Conservation (phyloP, 2,329 filamentous ascomycete species). For the Venturia pyrina region DNA sequence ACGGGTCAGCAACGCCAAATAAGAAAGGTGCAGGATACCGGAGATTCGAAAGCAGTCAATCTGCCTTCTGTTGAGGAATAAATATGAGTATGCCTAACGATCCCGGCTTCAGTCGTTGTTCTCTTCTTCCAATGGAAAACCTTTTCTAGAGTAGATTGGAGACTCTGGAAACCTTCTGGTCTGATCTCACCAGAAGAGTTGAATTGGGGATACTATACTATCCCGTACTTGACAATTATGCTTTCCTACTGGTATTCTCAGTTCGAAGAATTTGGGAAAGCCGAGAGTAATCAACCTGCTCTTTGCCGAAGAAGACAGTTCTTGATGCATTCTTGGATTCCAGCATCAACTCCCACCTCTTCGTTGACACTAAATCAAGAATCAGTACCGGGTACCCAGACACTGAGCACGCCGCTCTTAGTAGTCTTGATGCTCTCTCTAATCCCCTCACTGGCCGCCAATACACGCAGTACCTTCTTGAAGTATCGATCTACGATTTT, state of each 20-base stretch:
- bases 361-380: neutral
- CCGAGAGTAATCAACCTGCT: neutral
- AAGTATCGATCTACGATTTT: slow-evolving; percentile 11
- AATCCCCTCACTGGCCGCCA: slow-evolving; percentile 1
- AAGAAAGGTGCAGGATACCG: neutral
- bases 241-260: neutral
- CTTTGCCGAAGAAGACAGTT: neutral
- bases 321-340: neutral
- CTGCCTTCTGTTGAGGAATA: neutral
- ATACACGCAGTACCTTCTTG: slow-evolving; percentile 7
- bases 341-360: neutral
- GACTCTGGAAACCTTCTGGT: neutral
- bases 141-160: too few relatives aligned
- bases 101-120: neutral
- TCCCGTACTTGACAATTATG: neutral
- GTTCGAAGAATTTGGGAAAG: neutral
- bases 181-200: neutral
- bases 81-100: neutral
- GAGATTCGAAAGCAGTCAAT: neutral
- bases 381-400: neutral
- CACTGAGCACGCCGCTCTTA: slow-evolving; percentile 4
- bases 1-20: neutral
- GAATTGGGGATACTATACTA: neutral
- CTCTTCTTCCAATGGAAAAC: neutral
- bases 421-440: neutral